Percentiles rank a stretch among this genome's conserved stretches.
These are phyloP conservation scores for Heliamphora pulchella DNA, from an alignment of 179 eudicot species.

Conservation along the genomic window DNA sequence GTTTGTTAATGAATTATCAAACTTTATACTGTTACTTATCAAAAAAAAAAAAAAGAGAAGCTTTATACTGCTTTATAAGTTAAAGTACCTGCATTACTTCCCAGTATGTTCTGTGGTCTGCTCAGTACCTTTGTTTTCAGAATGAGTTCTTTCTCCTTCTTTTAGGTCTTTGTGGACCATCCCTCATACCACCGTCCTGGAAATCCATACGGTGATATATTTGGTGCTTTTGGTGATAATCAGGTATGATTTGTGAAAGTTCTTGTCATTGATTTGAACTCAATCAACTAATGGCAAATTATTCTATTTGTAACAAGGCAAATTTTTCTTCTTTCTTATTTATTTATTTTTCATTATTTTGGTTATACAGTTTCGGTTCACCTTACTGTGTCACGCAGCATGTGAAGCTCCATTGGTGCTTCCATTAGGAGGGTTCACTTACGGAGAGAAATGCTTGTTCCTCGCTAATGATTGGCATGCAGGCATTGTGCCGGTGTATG, in stretches of 20 bases:
- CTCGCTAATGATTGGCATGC: slow-evolving; percentile 99
- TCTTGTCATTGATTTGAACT: slow-evolving; percentile 6
- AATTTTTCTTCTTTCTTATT: slow-evolving; percentile 4
- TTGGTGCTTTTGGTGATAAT: slow-evolving; percentile 96
- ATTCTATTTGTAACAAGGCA: slow-evolving; percentile 1
- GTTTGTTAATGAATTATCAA: not conserved
- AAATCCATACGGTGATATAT: slow-evolving; percentile 86
- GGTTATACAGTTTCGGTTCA: slow-evolving; percentile 78
- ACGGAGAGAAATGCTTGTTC: slow-evolving; percentile 86
- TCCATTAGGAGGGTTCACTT: slow-evolving; percentile 90
- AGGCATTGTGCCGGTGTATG: slow-evolving; percentile 91
- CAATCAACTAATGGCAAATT: slow-evolving; percentile 1
- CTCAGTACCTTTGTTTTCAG: not conserved
- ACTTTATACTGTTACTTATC: too few species aligned
- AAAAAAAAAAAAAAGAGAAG: not conserved
- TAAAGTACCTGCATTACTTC: not conserved
- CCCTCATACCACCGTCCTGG: slow-evolving; percentile 95
- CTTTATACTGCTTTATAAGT: not conserved
- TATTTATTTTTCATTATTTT: slow-evolving; percentile 11
- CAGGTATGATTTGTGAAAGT: slow-evolving; percentile 42
- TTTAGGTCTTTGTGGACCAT: slow-evolving; percentile 93
- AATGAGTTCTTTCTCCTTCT: slow-evolving; percentile 6
- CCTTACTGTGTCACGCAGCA: slow-evolving; percentile 93
- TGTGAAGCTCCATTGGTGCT: slow-evolving; percentile 99
- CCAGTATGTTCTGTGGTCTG: not conserved